phyloP scores from a whole-genome alignment of 495 filamentous ascomycete genomes.

The Amphirosellinia nigrospora region DNA sequence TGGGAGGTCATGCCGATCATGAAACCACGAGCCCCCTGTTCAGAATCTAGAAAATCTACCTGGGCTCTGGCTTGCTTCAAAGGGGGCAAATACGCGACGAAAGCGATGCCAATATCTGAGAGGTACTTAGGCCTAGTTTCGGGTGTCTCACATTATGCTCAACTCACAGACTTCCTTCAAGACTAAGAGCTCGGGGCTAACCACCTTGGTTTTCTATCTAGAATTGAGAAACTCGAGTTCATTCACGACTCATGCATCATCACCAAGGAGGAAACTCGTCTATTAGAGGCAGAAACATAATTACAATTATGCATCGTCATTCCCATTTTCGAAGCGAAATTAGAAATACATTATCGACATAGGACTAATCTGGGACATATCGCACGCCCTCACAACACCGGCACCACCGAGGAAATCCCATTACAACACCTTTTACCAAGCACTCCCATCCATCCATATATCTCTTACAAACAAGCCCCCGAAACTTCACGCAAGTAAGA shows the following conservation, averaged over 20 bases:
- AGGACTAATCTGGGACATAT: too few relatives aligned
- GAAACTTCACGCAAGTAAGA: not conserved
- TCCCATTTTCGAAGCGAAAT: too few relatives aligned
- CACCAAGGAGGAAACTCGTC: not conserved
- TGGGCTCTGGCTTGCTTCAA: not conserved
- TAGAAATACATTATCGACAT: too few relatives aligned
- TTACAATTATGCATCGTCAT: too few relatives aligned
- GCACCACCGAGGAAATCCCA: not conserved
- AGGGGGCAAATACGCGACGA: not conserved
- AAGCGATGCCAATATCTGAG: not conserved
- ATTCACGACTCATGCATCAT: not conserved
- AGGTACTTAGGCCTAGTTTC: not conserved
- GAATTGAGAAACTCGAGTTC: not conserved
- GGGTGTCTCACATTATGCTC: too few relatives aligned
- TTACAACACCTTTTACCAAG: not conserved
- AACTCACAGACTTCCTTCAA: not conserved
- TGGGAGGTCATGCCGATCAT: conserved; percentile 6
- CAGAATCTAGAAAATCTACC: not conserved
- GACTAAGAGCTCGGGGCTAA: not conserved
- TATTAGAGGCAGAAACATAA: not conserved
- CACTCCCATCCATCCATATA: not conserved
- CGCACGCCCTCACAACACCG: too few relatives aligned
- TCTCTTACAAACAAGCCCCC: not conserved
- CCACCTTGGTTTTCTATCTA: not conserved
- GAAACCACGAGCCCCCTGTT: not conserved